Percentiles rank a stretch among this genome's conserved stretches.
These are phyloP conservation scores for Taphrina communis DNA, from an alignment of 1,139 yeast species.

Conservation along the genomic window DNA sequence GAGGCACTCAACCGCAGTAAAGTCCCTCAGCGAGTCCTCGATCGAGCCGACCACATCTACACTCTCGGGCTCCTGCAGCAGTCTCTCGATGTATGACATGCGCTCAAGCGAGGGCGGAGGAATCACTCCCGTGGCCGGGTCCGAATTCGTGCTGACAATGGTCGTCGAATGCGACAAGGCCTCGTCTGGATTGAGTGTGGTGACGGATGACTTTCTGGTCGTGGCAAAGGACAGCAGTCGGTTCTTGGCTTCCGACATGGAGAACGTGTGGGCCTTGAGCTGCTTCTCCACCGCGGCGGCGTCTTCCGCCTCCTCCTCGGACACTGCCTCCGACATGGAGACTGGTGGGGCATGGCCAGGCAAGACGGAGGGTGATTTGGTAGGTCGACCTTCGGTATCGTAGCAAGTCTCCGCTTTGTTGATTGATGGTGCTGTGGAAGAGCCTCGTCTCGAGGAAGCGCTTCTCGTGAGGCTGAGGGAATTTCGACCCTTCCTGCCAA, in stretches of 20 bases:
- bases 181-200: conserved; percentile 9
- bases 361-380: neutral
- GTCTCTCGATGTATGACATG: conserved; percentile 23
- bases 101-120: conserved; percentile 30
- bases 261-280: conserved; percentile 22
- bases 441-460: conserved; percentile 18
- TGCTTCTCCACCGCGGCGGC: conserved; percentile 18
- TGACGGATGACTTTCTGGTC: neutral
- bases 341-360: conserved; percentile 8
- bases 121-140: neutral
- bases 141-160: conserved; percentile 1
- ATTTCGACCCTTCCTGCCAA: conserved; percentile 32
- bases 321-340: conserved; percentile 34
- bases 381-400: neutral
- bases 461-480: conserved; percentile 23
- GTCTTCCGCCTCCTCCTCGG: conserved; percentile 36
- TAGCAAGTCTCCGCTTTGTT: neutral
- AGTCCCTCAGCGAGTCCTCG: conserved; percentile 43
- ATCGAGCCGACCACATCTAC: conserved; percentile 29
- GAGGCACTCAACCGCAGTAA: conserved; percentile 41
- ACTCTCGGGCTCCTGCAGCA: conserved; percentile 26
- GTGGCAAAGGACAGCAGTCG: conserved; percentile 38
- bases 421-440: conserved; percentile 11
- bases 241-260: conserved; percentile 35
- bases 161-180: conserved; percentile 2